A percentile compares a stretch with the other conserved stretches of the same genome.
Evolutionary conservation across 768 basidiomycete species (phyloP).

Genomic region (Clavulina sp.): DNA sequence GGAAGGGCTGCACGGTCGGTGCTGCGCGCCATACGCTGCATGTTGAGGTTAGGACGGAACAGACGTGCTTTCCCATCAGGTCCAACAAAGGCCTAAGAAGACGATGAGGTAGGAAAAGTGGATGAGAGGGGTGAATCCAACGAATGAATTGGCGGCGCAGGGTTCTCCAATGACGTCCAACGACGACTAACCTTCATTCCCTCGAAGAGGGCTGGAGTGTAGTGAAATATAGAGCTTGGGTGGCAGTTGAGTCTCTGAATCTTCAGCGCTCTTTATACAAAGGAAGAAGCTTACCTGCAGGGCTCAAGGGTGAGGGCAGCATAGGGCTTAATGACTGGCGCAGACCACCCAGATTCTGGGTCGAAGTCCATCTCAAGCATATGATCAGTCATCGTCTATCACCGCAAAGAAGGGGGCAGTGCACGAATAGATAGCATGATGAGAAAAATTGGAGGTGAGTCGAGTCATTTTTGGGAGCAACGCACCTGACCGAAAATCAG

Average conservation of each 20-base stretch:
- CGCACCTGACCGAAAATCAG: slow-evolving; percentile 65
- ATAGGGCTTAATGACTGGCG: slow-evolving; percentile 53
- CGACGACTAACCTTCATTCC: slow-evolving; percentile 59
- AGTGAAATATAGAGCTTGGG: slow-evolving; percentile 44
- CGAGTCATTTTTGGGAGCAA: neutral
- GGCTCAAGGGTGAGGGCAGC: slow-evolving; percentile 43
- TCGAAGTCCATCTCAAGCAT: slow-evolving; percentile 23
- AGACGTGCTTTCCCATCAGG: slow-evolving; percentile 56
- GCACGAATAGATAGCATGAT: neutral
- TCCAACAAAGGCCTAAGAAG: slow-evolving; percentile 42
- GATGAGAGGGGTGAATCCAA: too few species aligned
- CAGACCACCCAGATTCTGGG: slow-evolving; percentile 36
- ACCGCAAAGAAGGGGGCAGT: neutral
- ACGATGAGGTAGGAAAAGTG: too few species aligned
- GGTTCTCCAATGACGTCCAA: too few species aligned
- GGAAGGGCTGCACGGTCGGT: slow-evolving; percentile 40
- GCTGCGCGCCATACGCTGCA: slow-evolving; percentile 59
- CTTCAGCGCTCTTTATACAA: too few species aligned
- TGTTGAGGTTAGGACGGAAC: slow-evolving; percentile 74
- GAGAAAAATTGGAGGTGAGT: neutral
- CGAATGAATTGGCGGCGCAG: too few species aligned
- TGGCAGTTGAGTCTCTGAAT: too few species aligned
- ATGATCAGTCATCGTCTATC: slow-evolving; percentile 8
- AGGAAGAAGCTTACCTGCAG: too few species aligned
- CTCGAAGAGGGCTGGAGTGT: slow-evolving; percentile 42